phyloP scores from a whole-genome alignment of 1,139 yeast species.

The Saccharomyces hybrid region DNA sequence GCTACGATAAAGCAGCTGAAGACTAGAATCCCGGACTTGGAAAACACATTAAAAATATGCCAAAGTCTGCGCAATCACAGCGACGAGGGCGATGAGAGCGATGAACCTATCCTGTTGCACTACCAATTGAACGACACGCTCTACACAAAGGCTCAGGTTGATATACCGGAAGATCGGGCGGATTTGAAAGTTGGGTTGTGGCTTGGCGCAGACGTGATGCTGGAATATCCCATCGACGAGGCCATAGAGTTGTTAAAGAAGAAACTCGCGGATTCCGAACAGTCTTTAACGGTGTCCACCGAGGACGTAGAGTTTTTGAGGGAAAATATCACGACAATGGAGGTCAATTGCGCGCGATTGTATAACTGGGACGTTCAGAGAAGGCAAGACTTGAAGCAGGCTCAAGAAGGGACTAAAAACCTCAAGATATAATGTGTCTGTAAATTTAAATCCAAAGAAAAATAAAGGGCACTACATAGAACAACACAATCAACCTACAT shows the following conservation, averaged over 20 bases:
- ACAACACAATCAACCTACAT: not conserved
- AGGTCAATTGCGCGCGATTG: slow-evolving; percentile 90
- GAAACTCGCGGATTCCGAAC: slow-evolving; percentile 57
- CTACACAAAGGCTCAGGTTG: slow-evolving; percentile 70
- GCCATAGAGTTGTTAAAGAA: slow-evolving; percentile 64
- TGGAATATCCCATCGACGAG: slow-evolving; percentile 86
- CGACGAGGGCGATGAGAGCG: slow-evolving; percentile 36
- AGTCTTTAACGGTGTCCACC: slow-evolving; percentile 51
- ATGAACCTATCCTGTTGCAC: slow-evolving; percentile 47
- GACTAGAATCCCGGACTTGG: slow-evolving; percentile 81
- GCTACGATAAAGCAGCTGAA: slow-evolving; percentile 61
- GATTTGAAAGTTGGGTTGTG: slow-evolving; percentile 60
- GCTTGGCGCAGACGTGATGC: slow-evolving; percentile 97
- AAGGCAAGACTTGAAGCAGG: slow-evolving; percentile 43
- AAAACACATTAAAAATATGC: slow-evolving; percentile 72
- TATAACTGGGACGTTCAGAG: slow-evolving; percentile 95
- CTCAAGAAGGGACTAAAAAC: slow-evolving; percentile 31
- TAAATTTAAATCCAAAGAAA: not conserved
- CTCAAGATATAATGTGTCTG: not conserved
- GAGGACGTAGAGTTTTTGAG: slow-evolving; percentile 86
- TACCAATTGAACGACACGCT: slow-evolving; percentile 91
- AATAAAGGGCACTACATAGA: not conserved
- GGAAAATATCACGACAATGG: slow-evolving; percentile 95
- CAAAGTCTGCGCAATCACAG: slow-evolving; percentile 42
- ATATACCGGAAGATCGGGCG: slow-evolving; percentile 38